Base-by-base conservation (phyloP, 2,329 filamentous ascomycete species). In the Talaromyces albobiverticillius region DNA sequence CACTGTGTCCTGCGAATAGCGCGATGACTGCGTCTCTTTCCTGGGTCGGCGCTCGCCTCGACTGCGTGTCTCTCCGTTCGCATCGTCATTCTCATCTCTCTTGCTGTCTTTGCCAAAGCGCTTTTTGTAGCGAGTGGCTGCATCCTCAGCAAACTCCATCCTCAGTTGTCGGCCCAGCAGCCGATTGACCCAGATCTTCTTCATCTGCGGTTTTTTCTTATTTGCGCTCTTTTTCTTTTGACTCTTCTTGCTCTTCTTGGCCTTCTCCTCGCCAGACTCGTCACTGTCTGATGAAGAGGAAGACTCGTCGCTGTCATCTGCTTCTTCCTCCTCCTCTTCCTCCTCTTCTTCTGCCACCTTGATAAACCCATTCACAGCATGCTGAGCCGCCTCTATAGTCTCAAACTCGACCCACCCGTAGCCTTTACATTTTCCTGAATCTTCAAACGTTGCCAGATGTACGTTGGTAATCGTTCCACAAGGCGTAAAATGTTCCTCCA, bases 361-460 rank as follows among this genome's bases (percentile, higher is more conserved):
- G 57, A 90, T 81, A 64, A 88, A 96, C 1, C 93, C 93, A 67
- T 85, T 86, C 60, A 95, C 90, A 3, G 89, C 89, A 64, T 81
- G 82, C 47, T 86, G 83, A 0, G 90, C 90, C 0, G 87, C 82
- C 54, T 89, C 85, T 10, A 92, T 67, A 48, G 91, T 85, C 67
- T 87, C 86, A 72, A 97, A 99, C 58, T 89, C 89, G 57, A 99
- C 85, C 92, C 94, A 99, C 5, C 87, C 94, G 74, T 88, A 99
- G 16, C 94, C 95, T 76, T 97, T 97, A 78, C 94, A 99, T 76
- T 97, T 99, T 41, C 94, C 94, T 18, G 87, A 87, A 71, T 99
- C 95, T 71, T 97, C 90, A 67, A 99, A 99, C 0, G 92, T 96
- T 2, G 94, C 94, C 61, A 97, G 79, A 74, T 95, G 93, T 60